Evolutionary conservation across 106 monocot genomes (phyloP).

Genomic region (Dactylorhiza incarnata): DNA sequence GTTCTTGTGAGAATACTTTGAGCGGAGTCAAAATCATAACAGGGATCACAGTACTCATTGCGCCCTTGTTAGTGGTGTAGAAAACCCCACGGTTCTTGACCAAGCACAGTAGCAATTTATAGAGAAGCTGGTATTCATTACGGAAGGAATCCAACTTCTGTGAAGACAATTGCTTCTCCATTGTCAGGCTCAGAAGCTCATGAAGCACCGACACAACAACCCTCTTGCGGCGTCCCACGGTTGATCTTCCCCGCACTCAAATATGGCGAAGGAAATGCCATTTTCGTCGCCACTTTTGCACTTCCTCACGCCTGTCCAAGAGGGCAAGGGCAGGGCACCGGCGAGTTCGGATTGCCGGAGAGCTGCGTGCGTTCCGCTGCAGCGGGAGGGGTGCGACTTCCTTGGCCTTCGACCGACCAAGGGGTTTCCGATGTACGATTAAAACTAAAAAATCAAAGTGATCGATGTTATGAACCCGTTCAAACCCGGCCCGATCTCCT

Average conservation of each 20-base stretch:
- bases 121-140: conserved; percentile 73
- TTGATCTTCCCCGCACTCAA: conserved; percentile 60
- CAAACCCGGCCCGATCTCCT: no score
- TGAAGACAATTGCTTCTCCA: conserved; percentile 66
- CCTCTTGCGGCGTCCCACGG: conserved; percentile 64
- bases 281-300: conserved; percentile 78
- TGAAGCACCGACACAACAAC: conserved; percentile 76
- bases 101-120: conserved; percentile 74
- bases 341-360: no score
- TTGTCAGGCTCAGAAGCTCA: conserved; percentile 75
- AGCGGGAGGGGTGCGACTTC: no score
- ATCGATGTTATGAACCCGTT: no score
- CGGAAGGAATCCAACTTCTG: conserved; percentile 86
- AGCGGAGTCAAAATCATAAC: no score
- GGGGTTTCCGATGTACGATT: no score
- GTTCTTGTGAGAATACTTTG: no score
- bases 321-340: no score
- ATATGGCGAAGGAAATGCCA: conserved; percentile 87
- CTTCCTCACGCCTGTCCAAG: no score
- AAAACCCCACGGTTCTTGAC: conserved; percentile 97
- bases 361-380: no score
- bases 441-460: no score
- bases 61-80: conserved; percentile 94
- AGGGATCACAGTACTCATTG: conserved; percentile 73
- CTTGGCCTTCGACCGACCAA: no score